These are phyloP conservation scores for Jamesozyma rosinii DNA, from an alignment of 805 yeast genomes.

Conservation along the genomic window DNA sequence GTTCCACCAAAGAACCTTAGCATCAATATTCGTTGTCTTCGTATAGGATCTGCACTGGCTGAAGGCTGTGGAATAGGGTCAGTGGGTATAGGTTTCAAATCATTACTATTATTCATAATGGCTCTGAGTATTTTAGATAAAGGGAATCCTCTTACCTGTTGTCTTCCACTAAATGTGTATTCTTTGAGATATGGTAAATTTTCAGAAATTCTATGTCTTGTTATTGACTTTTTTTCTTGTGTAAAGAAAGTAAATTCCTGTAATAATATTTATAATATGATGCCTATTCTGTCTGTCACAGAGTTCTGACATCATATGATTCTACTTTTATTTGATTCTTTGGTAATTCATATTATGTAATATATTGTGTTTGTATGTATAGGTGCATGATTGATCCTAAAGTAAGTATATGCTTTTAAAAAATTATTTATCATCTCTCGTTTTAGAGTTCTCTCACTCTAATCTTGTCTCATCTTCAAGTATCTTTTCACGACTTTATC, in stretches of 20 bases:
- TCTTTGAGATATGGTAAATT: no score
- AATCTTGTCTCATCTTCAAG: slow-evolving; percentile 93
- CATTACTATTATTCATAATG: no score
- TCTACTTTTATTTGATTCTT: neutral
- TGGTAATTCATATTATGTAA: neutral
- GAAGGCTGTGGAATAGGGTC: neutral
- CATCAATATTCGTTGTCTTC: slow-evolving; percentile 31
- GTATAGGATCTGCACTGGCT: neutral
- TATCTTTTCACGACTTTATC: slow-evolving; percentile 83
- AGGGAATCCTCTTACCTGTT: no score
- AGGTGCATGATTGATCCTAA: neutral
- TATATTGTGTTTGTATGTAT: neutral
- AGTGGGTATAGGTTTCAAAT: neutral
- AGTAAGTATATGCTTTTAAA: neutral
- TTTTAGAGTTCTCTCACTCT: slow-evolving; percentile 16
- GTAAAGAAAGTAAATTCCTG: no score
- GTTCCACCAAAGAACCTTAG: slow-evolving; percentile 64
- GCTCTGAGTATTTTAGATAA: no score
- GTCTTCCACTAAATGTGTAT: no score
- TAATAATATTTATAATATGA: no score
- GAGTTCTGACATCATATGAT: no score
- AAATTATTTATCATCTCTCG: neutral
- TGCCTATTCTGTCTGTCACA: no score
- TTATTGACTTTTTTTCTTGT: no score
- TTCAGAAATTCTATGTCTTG: no score